These are phyloP conservation scores for Geranium incanum DNA, from an alignment of 441 rosid species.

Conservation along the genomic window DNA sequence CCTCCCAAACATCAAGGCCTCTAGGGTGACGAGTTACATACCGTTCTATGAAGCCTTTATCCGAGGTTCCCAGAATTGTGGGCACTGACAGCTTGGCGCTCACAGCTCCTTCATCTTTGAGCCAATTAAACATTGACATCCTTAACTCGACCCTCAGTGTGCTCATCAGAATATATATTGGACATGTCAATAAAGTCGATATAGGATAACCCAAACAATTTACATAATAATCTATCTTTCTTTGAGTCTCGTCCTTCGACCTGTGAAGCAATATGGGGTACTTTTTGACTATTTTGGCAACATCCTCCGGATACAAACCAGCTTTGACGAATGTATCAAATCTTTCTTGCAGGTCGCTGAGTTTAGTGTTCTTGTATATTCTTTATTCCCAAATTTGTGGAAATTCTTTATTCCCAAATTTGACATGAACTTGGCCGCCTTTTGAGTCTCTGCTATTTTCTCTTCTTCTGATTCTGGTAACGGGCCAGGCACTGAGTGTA, in stretches of 20 bases:
- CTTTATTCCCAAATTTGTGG: background rate
- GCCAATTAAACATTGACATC: constrained; percentile 59
- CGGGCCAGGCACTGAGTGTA: constrained; percentile 34
- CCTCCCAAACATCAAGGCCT: constrained; percentile 49
- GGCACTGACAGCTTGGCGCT: background rate
- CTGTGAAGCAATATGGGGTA: constrained; percentile 54
- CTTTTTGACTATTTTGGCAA: constrained; percentile 38
- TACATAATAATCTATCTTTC: constrained; percentile 48
- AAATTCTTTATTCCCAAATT: background rate
- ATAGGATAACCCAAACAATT: constrained; percentile 46
- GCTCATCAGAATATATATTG: constrained; percentile 46
- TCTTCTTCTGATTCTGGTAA: constrained; percentile 32
- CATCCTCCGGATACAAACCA: constrained; percentile 27
- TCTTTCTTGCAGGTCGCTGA: background rate
- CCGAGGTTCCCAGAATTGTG: constrained; percentile 39
- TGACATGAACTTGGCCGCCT: constrained; percentile 1
- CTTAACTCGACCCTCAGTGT: constrained; percentile 45
- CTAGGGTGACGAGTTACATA: constrained; percentile 52
- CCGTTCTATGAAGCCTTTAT: constrained; percentile 27
- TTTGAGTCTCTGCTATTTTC: background rate
- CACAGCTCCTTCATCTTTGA: constrained; percentile 36
- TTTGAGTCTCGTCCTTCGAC: constrained; percentile 36
- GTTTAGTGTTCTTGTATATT: background rate
- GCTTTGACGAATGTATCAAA: background rate
- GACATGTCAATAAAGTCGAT: constrained; percentile 40